These are phyloP conservation scores for Aspergillus sp. DNA, from an alignment of 2,329 filamentous ascomycete genomes.

Conservation along the genomic window DNA sequence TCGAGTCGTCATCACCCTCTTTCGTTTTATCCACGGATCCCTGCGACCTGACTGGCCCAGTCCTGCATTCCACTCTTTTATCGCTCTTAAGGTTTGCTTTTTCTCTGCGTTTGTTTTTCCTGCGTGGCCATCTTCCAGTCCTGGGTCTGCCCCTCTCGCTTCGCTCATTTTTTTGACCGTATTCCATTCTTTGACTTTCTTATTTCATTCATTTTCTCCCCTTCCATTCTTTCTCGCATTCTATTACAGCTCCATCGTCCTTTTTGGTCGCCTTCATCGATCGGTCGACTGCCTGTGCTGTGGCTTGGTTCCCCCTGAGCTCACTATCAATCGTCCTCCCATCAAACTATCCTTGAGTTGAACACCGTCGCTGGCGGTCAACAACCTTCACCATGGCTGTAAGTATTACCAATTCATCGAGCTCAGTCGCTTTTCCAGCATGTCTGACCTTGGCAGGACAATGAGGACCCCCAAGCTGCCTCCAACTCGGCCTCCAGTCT, in stretches of 20 bases:
- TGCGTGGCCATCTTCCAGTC: not conserved
- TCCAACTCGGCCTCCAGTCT: slow-evolving; percentile 47
- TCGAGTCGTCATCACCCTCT: not conserved
- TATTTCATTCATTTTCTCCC: not conserved
- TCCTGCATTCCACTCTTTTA: slow-evolving; percentile 2
- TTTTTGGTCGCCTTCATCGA: not conserved
- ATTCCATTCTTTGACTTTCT: not conserved
- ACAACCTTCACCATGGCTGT: slow-evolving; percentile 19
- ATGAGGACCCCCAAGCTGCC: slow-evolving; percentile 10
- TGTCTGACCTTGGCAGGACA: slow-evolving; percentile 1
- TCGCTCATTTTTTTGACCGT: not conserved
- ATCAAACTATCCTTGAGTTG: not conserved
- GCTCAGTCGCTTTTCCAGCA: not conserved
- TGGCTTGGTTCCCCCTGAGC: not conserved
- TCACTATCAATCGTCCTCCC: not conserved
- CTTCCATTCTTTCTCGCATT: not conserved
- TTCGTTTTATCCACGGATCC: not conserved
- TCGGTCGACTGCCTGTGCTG: not conserved
- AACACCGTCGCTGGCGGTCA: not conserved
- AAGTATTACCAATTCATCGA: slow-evolving; percentile 9
- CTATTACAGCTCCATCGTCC: not conserved
- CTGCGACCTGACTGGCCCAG: not conserved
- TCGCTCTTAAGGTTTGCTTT: not conserved
- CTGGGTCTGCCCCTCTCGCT: not conserved
- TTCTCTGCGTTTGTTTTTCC: slow-evolving; percentile 1